Conservation (phyloP, 1,284 basidiomycete species). For the Fomitopsis palustris region DNA sequence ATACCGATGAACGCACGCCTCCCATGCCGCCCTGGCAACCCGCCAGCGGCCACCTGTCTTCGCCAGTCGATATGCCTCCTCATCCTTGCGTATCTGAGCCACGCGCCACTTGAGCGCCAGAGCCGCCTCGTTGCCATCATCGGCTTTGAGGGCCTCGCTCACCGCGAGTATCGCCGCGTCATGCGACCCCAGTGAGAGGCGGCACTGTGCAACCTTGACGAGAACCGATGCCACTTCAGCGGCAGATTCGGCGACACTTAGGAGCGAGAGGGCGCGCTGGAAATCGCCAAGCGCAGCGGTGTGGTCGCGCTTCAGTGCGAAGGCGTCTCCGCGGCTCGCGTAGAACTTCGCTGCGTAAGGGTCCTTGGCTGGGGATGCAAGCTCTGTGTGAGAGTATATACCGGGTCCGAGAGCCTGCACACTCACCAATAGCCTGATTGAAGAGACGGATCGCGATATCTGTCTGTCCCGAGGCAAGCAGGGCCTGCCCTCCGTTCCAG, state of each 20-base stretch:
- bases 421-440: conserved; percentile 7
- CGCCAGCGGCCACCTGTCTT: conserved; percentile 15
- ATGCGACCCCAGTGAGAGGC: conserved; percentile 9
- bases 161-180: conserved; percentile 12
- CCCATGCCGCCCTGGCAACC: conserved; percentile 14
- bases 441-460: neutral
- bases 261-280: neutral
- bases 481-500: neutral
- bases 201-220: conserved; percentile 12
- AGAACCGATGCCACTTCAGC: neutral
- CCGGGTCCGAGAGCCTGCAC: too few relatives aligned
- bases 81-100: conserved; percentile 8
- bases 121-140: conserved; percentile 7
- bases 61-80: conserved; percentile 10
- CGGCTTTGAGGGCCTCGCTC: conserved; percentile 10
- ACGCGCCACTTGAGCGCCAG: conserved; percentile 6
- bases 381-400: too few relatives aligned
- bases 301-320: neutral
- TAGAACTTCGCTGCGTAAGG: neutral
- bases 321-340: neutral
- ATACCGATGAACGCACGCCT: conserved; percentile 9
- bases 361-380: neutral
- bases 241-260: neutral
- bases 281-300: neutral
- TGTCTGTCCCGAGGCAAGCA: neutral